These are phyloP conservation scores for Colletotrichum limetticola DNA, from an alignment of 2,329 filamentous ascomycete genomes.

Conservation along the genomic window DNA sequence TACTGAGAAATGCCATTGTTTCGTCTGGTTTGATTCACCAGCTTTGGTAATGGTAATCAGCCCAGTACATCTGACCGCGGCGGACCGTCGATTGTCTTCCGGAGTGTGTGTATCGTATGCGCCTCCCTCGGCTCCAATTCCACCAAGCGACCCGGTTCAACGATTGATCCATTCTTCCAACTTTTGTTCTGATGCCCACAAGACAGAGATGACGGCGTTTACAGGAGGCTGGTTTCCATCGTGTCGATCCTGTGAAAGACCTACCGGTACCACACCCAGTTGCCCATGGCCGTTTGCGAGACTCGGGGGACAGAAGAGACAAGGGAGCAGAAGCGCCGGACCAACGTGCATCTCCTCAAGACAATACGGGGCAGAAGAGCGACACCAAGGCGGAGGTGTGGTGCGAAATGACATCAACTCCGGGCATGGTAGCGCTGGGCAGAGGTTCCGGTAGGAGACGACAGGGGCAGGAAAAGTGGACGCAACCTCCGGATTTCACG, in stretches of 20 bases:
- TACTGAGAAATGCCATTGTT: slow-evolving; percentile 26
- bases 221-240: neutral
- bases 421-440: slow-evolving; percentile 20
- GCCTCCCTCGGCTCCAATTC: slow-evolving; percentile 4
- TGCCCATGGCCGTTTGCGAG: neutral
- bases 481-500: slow-evolving; percentile 25
- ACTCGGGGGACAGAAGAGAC: neutral
- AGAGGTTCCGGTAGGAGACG: slow-evolving; percentile 24
- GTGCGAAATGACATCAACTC: slow-evolving; percentile 34
- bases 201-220: neutral
- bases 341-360: slow-evolving; percentile 16
- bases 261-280: neutral
- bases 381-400: slow-evolving; percentile 31
- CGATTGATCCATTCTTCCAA: neutral
- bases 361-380: slow-evolving; percentile 19
- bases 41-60: slow-evolving; percentile 2
- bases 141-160: neutral
- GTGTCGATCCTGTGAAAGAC: slow-evolving; percentile 10
- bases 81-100: slow-evolving; percentile 16
- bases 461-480: slow-evolving; percentile 30
- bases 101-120: slow-evolving; percentile 1
- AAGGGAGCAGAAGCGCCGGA: slow-evolving; percentile 7
- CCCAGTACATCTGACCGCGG: neutral
- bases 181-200: neutral
- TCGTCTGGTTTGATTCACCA: slow-evolving; percentile 31